Conservation (phyloP, 2,329 filamentous ascomycete genomes). For the Colletotrichum tropicicola region DNA sequence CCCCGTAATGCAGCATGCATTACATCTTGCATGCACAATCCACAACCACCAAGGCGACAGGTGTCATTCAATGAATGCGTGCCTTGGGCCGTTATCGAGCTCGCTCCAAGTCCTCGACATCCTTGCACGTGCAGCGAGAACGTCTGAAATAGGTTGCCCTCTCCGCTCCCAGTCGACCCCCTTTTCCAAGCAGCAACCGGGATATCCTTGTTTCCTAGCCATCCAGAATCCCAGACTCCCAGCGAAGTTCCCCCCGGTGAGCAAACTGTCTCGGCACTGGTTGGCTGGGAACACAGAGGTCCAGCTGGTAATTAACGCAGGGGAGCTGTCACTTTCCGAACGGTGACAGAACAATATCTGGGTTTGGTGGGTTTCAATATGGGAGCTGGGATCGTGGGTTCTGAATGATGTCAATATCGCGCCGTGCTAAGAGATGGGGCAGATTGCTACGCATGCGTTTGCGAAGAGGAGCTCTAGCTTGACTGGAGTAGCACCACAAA, state of each 20-base stretch:
- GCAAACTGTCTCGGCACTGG: constrained; percentile 15
- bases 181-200: not conserved
- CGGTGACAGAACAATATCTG: constrained; percentile 27
- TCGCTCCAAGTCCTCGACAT: not conserved
- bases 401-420: constrained; percentile 20
- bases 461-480: not conserved
- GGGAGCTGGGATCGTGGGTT: constrained; percentile 14
- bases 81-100: not conserved
- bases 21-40: not conserved
- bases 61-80: not conserved
- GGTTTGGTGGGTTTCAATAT: constrained; percentile 12
- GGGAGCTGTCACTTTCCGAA: constrained; percentile 5
- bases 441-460: not conserved
- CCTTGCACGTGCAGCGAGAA: constrained; percentile 20
- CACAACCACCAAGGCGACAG: not conserved
- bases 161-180: constrained; percentile 22
- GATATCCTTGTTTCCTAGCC: not conserved
- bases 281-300: not conserved
- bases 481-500: not conserved
- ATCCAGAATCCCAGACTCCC: not conserved
- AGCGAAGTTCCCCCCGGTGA: constrained; percentile 9
- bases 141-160: constrained; percentile 25
- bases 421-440: constrained; percentile 10
- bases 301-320: constrained; percentile 19
- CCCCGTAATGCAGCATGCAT: constrained; percentile 11